A percentile compares a stretch with the other conserved stretches of the same genome.
phyloP scores from a whole-genome alignment of 139 green algal genomes.

The Tetradesmus lagerheimii region DNA sequence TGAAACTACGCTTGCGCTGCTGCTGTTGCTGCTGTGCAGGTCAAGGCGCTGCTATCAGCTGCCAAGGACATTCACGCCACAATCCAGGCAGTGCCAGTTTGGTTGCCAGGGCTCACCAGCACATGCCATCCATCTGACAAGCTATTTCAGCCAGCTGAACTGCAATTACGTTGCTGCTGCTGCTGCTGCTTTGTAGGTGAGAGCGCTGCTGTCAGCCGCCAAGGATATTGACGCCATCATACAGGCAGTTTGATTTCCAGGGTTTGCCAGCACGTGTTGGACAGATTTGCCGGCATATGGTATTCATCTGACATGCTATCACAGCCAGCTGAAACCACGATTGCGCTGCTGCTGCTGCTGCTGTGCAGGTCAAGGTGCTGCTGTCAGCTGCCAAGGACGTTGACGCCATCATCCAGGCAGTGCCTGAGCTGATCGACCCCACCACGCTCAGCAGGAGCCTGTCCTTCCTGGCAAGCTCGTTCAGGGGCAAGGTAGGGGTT shows the following conservation, averaged over 20 bases:
- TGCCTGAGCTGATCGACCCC: constrained; percentile 46
- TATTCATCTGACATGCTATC: not conserved
- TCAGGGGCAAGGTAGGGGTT: not conserved
- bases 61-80: constrained; percentile 35
- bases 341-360: not conserved
- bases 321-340: not conserved
- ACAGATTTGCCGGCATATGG: no score
- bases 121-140: not conserved
- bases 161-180: not conserved
- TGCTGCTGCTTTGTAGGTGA: no score
- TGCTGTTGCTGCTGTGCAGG: constrained; percentile 10
- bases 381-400: constrained; percentile 27
- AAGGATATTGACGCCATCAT: no score
- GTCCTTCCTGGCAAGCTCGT: constrained; percentile 9
- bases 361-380: constrained; percentile 32
- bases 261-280: not conserved
- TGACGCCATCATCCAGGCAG: constrained; percentile 45
- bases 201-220: no score
- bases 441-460: constrained; percentile 19
- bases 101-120: constrained; percentile 9
- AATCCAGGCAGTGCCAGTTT: constrained; percentile 42
- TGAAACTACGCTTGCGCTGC: not conserved
- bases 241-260: constrained; percentile 6
- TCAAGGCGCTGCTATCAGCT: constrained; percentile 1
- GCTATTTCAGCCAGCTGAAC: constrained; percentile 1